phyloP scores from a whole-genome alignment of 2,329 filamentous ascomycete species.

The Pochonia chlamydosporia region DNA sequence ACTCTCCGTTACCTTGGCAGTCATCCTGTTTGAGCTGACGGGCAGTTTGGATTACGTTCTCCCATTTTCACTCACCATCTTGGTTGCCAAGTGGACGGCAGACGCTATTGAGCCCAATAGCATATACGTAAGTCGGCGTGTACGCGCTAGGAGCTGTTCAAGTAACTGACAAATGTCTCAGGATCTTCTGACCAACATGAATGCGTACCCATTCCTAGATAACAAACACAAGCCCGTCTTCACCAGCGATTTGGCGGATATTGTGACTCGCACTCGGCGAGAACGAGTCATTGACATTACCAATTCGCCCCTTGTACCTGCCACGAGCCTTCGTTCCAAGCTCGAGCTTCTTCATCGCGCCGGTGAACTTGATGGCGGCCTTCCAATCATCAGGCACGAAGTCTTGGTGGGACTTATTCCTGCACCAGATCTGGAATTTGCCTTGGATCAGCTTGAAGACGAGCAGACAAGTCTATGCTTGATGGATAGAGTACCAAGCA shows the following conservation, averaged over 20 bases:
- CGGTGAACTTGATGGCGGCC: constrained; percentile 85
- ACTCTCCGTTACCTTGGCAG: constrained; percentile 84
- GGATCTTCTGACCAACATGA: constrained; percentile 94
- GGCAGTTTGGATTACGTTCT: constrained; percentile 92
- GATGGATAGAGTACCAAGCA: constrained; percentile 65
- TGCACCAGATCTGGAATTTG: constrained; percentile 88
- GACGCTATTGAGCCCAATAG: constrained; percentile 91
- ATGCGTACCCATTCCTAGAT: constrained; percentile 94
- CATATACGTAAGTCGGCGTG: constrained; percentile 63
- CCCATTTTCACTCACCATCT: constrained; percentile 84
- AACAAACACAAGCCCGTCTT: constrained; percentile 92
- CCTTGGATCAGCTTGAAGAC: constrained; percentile 75
- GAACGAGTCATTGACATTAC: constrained; percentile 87
- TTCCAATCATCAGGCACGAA: constrained; percentile 76
- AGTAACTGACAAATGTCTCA: constrained; percentile 25
- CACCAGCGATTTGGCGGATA: constrained; percentile 80
- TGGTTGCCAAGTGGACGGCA: constrained; percentile 97
- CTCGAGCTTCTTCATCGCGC: constrained; percentile 75
- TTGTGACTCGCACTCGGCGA: constrained; percentile 68
- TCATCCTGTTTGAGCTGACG: constrained; percentile 93
- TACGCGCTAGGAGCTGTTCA: not conserved
- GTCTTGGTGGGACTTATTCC: constrained; percentile 87
- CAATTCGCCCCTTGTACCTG: constrained; percentile 71
- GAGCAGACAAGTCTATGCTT: constrained; percentile 71
- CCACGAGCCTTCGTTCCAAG: constrained; percentile 70